These are phyloP conservation scores for Claviceps sorghi DNA, from an alignment of 2,329 filamentous ascomycete species.

Conservation along the genomic window DNA sequence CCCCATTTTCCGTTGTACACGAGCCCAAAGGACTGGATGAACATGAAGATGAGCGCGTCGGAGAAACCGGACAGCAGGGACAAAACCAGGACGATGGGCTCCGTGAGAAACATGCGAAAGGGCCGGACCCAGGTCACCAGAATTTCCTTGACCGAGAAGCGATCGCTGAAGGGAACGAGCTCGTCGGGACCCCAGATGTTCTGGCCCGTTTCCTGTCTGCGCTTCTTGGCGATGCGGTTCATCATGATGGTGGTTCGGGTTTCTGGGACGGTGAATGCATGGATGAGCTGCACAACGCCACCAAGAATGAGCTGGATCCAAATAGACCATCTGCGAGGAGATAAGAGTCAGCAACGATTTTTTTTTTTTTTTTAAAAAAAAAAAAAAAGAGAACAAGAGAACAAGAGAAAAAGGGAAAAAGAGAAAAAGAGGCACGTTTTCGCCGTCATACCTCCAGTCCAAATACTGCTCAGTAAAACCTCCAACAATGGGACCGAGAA, in stretches of 20 bases:
- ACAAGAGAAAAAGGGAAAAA: background rate
- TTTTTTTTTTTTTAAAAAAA: too few relatives aligned
- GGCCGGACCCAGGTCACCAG: conserved; percentile 45
- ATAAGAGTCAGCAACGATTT: too few relatives aligned
- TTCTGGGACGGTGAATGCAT: conserved; percentile 59
- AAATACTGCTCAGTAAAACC: conserved; percentile 57
- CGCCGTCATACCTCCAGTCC: conserved; percentile 40
- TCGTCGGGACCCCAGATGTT: conserved; percentile 63
- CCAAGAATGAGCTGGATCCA: conserved; percentile 80
- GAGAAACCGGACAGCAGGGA: conserved; percentile 60
- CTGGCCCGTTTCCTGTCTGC: conserved; percentile 42
- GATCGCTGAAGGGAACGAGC: conserved; percentile 42
- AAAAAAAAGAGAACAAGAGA: background rate
- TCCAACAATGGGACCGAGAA: conserved; percentile 64
- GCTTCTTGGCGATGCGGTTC: conserved; percentile 63
- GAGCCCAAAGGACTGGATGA: conserved; percentile 54
- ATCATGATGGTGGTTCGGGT: conserved; percentile 65
- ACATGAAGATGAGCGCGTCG: conserved; percentile 65
- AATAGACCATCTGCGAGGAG: conserved; percentile 52
- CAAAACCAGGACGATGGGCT: conserved; percentile 58
- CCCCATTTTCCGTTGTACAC: conserved; percentile 51
- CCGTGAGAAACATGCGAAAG: conserved; percentile 58
- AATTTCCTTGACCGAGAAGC: conserved; percentile 45
- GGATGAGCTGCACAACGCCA: conserved; percentile 49
- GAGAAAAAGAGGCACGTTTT: background rate